Base-by-base conservation (phyloP, 139 green algal genomes). In the Chlamydomonas asymmetrica region DNA sequence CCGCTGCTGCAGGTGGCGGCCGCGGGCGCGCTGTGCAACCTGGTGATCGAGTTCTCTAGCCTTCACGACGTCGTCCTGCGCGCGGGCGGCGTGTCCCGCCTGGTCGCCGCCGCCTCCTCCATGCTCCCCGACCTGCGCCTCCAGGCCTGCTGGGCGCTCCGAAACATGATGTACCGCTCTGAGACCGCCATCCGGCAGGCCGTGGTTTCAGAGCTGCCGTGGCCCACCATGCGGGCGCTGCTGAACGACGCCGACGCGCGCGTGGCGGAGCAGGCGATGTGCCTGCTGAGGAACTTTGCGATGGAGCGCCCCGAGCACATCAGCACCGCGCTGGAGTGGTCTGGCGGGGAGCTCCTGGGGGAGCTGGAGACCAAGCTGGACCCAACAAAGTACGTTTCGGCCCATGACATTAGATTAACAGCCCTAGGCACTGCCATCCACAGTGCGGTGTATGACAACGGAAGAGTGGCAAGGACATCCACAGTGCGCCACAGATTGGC, bases 11-110 rank as follows among this genome's bases (percentile, higher is more conserved):
- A 93, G 86, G 73, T 75, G 16, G 82, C 79, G 32, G 89, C 88
- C 38, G 80, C 88, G 1, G 86, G 79, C 45, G 82, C 92, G 2
- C 31, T 96, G 7, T 94, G 91, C 85, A 97, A 97, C 82, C 79
- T 97, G 43, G 83, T 95, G 29, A 80, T 97, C 10, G 91, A 96
- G 32, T 93, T 94, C 70, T 87, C 70, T 13, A 41, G 67, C 5
- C 82, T 89, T n/a, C 94, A 96, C 75, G 79, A 84, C 2, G 54
- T 71, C 16, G 70, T 94, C 59, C 80, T 97, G 40, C 34, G 72
- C 10, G 71, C 73, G 13, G 64, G 63, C 48, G 74, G 66, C 22
- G 45, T 76, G 45, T 5, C 34, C 2, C 57, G 57, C 31, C 83
- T 97, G 48, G 77, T 82, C 20, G 59, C 45, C 7, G 84, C 95